Evolutionary conservation across 257 asterid genomes (phyloP).

Genomic region (Solanum stenotomum): DNA sequence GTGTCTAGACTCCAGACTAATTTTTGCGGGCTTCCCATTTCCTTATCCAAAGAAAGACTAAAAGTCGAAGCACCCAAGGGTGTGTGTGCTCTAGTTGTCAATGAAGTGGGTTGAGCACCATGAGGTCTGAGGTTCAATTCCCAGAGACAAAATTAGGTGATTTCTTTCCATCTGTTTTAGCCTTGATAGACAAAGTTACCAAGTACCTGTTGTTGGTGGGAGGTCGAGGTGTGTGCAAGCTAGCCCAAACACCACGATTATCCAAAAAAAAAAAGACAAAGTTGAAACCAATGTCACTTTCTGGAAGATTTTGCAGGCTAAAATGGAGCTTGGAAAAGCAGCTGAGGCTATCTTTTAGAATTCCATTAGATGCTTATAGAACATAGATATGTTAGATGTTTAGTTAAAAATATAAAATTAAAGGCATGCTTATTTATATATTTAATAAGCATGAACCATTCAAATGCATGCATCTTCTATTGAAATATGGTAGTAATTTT

Average conservation of each 20-base stretch:
- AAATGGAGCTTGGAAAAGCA: neutral
- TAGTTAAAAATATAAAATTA: neutral
- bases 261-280: neutral
- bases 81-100: neutral
- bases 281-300: neutral
- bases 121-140: neutral
- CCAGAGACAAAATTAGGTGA: neutral
- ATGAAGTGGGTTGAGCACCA: neutral
- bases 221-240: neutral
- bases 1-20: neutral
- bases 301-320: neutral
- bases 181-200: neutral
- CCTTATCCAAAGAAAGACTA: neutral
- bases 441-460: neutral
- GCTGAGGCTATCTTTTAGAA: neutral
- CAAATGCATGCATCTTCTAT: neutral
- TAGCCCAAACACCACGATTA: neutral
- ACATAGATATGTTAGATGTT: neutral
- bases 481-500: neutral
- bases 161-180: neutral
- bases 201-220: neutral
- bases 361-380: neutral
- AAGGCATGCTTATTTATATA: neutral
- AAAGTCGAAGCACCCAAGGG: neutral
- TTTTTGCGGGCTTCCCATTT: neutral